Evolutionary conservation across 1,284 basidiomycete species (phyloP).

Genomic region (Spongispora temasekensis): DNA sequence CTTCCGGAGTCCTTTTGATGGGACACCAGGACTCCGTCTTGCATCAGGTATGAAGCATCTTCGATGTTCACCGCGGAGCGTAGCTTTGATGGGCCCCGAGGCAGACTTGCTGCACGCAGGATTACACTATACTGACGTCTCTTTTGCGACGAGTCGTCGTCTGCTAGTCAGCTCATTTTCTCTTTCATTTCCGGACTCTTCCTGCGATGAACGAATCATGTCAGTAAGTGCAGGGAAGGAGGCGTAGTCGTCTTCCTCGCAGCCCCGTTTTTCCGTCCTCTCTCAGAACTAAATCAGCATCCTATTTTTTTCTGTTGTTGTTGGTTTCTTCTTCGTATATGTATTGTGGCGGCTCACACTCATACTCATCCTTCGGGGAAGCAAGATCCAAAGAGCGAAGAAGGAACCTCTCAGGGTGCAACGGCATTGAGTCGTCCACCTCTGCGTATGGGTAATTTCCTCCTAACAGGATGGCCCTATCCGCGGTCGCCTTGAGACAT

Average conservation of each 20-base stretch:
- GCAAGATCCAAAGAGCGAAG: too few species aligned
- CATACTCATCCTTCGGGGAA: too few species aligned
- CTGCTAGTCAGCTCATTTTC: not conserved
- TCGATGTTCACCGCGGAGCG: constrained; percentile 23
- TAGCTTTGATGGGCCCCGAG: constrained; percentile 24
- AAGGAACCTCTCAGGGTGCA: too few species aligned
- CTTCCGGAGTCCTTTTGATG: constrained; percentile 20
- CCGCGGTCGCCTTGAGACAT: constrained; percentile 29
- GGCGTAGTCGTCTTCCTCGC: too few species aligned
- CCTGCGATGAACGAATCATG: constrained; percentile 16
- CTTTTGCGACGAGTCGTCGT: not conserved
- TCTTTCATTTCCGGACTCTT: constrained; percentile 29
- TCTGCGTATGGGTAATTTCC: constrained; percentile 14
- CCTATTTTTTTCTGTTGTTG: too few species aligned
- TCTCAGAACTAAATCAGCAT: constrained; percentile 17
- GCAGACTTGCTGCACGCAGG: not conserved
- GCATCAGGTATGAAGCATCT: constrained; percentile 16
- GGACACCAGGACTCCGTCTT: constrained; percentile 4
- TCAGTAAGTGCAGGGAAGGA: constrained; percentile 17
- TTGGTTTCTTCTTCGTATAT: too few species aligned
- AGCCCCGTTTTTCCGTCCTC: constrained; percentile 16
- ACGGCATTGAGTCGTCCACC: too few species aligned
- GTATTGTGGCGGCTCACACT: too few species aligned
- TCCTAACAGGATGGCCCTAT: constrained; percentile 5
- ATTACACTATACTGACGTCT: constrained; percentile 11